These are phyloP conservation scores for Tricholoma flavovirens DNA, from an alignment of 768 basidiomycete genomes.

Conservation along the genomic window DNA sequence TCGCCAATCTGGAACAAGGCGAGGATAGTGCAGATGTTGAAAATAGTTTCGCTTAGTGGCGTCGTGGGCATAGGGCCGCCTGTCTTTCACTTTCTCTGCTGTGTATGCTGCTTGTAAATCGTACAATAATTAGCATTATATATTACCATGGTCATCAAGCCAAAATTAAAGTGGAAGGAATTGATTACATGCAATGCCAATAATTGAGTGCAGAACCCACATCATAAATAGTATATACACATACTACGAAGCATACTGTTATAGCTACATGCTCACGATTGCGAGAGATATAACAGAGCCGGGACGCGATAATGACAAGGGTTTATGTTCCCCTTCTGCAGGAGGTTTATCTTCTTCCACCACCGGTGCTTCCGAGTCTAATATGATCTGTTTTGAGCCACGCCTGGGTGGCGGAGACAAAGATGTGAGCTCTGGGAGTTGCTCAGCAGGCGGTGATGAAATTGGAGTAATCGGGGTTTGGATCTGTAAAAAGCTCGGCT, in stretches of 20 bases:
- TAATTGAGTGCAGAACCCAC: background rate
- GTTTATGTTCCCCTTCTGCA: conserved; percentile 24
- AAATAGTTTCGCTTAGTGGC: conserved; percentile 75
- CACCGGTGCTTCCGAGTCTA: conserved; percentile 20
- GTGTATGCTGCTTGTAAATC: conserved; percentile 13
- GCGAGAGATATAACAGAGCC: conserved; percentile 52
- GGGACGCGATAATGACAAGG: conserved; percentile 39
- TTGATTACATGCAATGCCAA: background rate
- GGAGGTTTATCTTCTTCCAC: conserved; percentile 23
- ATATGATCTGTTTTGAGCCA: conserved; percentile 45
- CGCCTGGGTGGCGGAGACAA: conserved; percentile 63
- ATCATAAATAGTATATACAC: background rate
- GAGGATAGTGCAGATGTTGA: conserved; percentile 96
- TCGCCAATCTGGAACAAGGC: conserved; percentile 83
- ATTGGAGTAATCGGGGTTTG: conserved; percentile 40
- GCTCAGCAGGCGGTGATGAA: conserved; percentile 21
- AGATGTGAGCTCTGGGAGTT: conserved; percentile 35
- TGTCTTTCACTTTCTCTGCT: conserved; percentile 3
- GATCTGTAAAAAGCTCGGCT: conserved; percentile 58
- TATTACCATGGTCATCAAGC: background rate
- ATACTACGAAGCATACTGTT: background rate
- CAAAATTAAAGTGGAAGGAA: background rate
- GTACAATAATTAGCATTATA: conserved; percentile 1
- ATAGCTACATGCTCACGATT: conserved; percentile 34
- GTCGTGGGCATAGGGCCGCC: no score